Base-by-base conservation (phyloP, 1,284 basidiomycete species). In the Apiotrichum akiyoshidainum region DNA sequence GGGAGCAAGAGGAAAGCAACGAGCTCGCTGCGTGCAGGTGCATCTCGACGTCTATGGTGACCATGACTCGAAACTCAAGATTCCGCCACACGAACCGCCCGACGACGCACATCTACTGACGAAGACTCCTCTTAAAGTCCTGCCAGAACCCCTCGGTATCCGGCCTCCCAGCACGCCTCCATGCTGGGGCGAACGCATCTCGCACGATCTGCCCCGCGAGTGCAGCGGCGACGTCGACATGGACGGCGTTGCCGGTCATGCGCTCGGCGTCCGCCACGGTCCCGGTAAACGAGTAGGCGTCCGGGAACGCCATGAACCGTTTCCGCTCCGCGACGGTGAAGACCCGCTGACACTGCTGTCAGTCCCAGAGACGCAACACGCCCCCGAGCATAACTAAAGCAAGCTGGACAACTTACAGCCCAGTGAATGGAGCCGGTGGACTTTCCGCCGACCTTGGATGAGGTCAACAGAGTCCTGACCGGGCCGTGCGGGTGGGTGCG, bases 241-340 rank as follows among this genome's bases (percentile, higher is more conserved):
- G 54, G 41, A 68, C 45, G 33, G 64, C 64, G 46, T 68, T 68
- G 4, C 67, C 67, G 16, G 64, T 26, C 52, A 54, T 46, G n/a
- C 44, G 47, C 22, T 65, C 57, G 51, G 51, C 44, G 16, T 68
- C 64, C 0, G 51, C 26, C 0, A 59, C 56, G 2, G 37, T 47
- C 2, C 68, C 69, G 13, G 39, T 34, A 4, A 71, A 54, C 7
- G n/a, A 13, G 44, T 66, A 68, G 2, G 31, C 26, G 48, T 71
- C 70, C 4, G 68, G 70, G 21, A 69, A 60, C 3, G 68, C 69
- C 54, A 64, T 64, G 21, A 65, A 52, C 6, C 69, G 58, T 33
- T 67, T 68, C 2, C 69, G 47, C 41, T 71, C 69, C 5, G 67
- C 65, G 2, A 67, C 56, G 0, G 64, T 60, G 22, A 71, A 63